Evolutionary conservation across 2,329 filamentous ascomycete species (phyloP).

Genomic region (Leptoxyphium fumago): DNA sequence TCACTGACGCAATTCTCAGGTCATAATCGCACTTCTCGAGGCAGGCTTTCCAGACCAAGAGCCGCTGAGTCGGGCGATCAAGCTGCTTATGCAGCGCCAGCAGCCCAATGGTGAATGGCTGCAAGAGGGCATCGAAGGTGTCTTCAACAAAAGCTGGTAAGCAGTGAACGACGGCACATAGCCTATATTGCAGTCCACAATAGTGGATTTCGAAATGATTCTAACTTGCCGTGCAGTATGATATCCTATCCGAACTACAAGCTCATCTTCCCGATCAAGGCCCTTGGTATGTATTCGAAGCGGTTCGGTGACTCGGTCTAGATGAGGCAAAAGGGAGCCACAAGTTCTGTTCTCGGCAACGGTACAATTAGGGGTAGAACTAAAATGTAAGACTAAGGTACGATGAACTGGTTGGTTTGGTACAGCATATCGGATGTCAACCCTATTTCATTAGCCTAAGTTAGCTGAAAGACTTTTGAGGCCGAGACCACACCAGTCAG

Average conservation of each 20-base stretch:
- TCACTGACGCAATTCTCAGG: conserved; percentile 9
- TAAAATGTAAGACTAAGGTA: too few relatives aligned
- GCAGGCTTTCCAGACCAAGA: conserved; percentile 64
- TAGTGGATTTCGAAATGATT: background rate
- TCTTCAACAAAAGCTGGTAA: conserved; percentile 94
- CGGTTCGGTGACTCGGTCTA: conserved; percentile 43
- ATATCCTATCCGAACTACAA: conserved; percentile 99
- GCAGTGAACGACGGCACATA: conserved; percentile 17
- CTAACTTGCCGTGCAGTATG: conserved; percentile 45
- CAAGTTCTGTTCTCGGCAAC: too few relatives aligned
- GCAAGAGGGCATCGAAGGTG: conserved; percentile 90
- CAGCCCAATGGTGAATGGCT: conserved; percentile 83
- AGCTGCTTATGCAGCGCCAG: conserved; percentile 73
- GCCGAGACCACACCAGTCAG: too few relatives aligned
- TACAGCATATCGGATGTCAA: too few relatives aligned
- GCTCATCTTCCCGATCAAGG: conserved; percentile 88
- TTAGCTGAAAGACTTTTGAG: too few relatives aligned
- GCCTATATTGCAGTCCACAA: conserved; percentile 1
- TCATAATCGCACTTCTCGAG: conserved; percentile 57
- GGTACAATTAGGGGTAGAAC: too few relatives aligned
- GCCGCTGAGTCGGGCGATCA: conserved; percentile 58
- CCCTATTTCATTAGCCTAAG: background rate
- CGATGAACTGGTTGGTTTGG: too few relatives aligned
- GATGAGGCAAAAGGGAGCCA: background rate
- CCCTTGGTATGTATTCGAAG: conserved; percentile 73